Evolutionary conservation across 2,329 filamentous ascomycete genomes (phyloP).

Genomic region (Monilinia fructigena): DNA sequence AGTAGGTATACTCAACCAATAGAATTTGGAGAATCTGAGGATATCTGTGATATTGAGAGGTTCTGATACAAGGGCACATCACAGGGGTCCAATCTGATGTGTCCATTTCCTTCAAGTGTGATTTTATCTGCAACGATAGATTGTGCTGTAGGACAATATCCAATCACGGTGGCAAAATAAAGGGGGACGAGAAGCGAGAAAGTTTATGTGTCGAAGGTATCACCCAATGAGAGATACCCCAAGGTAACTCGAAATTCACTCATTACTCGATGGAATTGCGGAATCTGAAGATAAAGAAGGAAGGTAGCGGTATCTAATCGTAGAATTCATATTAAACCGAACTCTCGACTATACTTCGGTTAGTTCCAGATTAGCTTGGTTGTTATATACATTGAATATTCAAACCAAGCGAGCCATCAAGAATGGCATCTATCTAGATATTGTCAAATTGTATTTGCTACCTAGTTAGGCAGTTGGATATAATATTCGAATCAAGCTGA

Average conservation of each 20-base stretch:
- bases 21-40: too few relatives aligned
- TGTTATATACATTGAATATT: too few relatives aligned
- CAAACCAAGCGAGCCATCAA: too few relatives aligned
- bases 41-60: too few relatives aligned
- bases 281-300: slow-evolving; percentile 2
- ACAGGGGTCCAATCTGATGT: too few relatives aligned
- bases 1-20: too few relatives aligned
- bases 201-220: not conserved
- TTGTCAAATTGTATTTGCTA: not conserved
- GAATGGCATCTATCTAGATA: too few relatives aligned
- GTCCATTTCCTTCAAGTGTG: too few relatives aligned
- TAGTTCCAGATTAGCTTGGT: too few relatives aligned
- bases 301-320: not conserved
- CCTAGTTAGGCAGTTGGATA: not conserved
- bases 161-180: slow-evolving; percentile 11
- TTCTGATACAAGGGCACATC: too few relatives aligned
- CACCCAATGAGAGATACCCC: slow-evolving; percentile 2
- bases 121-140: not conserved
- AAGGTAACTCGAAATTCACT: not conserved
- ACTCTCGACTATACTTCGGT: not conserved
- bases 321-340: too few relatives aligned
- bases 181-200: slow-evolving; percentile 18
- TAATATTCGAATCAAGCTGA: not conserved
- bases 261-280: slow-evolving; percentile 6
- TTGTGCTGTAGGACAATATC: not conserved